Base-by-base conservation (phyloP, 441 rosid species). In the Jatropha podagrica region DNA sequence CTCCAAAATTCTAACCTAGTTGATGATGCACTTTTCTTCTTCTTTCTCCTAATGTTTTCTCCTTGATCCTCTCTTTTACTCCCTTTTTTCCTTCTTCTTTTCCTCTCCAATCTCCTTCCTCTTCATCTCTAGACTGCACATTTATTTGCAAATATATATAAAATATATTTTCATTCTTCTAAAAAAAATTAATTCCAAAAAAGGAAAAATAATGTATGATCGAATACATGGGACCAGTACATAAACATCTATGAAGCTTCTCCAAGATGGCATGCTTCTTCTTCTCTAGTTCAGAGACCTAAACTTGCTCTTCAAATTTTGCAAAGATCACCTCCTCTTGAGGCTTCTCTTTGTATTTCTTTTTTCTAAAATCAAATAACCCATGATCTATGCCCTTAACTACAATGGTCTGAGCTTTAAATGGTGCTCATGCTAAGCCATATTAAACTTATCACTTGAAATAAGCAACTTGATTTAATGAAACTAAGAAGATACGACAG, bases 101-200 rank as follows among this genome's bases (percentile, higher is more conserved):
- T 85, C 81, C 86, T 52, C 82, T 81, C 82, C 85, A 80, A 23
- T 87, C 37, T 73, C 79, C 84, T 76, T 73, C 95, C 83, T 90
- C 98, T 83, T 94, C 98, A 7, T 87, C 96, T 68, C 93, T 86
- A 0, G 97, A 94, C 98, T 94, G 90, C 76, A 69, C 20, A 9
- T 11, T 27, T 5, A 5, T n/a, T n/a, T 9, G 7, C 32, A 15
- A 5, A 38, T 37, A 46, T 6, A 17, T 37, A 13, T 4, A 4
- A 23, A 23, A 23, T 23, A 23, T 23, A 23, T 23, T 23, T 23
- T 23, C 23, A 23, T 23, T 23, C 23, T 23, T 23, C 23, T 23
- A 23, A 23, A 23, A 23, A 23, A 23, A 23, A 23, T 23, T 23
- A 23, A 23, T 23, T 23, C 23, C 23, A 23, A 23, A 23, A 23